A percentile compares a stretch with the other conserved stretches of the same genome.
Evolutionary conservation across 2,329 filamentous ascomycete genomes (phyloP).

Genomic region (Scytalidium sp.): DNA sequence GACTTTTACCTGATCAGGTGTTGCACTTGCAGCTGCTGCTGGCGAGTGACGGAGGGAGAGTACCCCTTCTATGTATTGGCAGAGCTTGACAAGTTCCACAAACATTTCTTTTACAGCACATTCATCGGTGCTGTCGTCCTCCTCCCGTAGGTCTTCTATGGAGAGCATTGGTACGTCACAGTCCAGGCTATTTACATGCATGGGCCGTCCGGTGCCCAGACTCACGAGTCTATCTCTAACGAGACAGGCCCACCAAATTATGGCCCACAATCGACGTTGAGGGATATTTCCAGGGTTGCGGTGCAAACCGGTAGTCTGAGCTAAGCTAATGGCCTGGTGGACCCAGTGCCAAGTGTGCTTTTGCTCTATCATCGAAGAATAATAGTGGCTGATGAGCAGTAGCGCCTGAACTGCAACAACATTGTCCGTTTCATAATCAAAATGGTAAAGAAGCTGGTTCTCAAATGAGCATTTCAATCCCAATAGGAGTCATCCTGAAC

Average conservation of each 20-base stretch:
- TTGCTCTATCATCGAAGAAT: constrained; percentile 17
- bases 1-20: constrained; percentile 6
- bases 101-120: constrained; percentile 14
- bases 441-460: constrained; percentile 13
- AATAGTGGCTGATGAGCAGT: constrained; percentile 18
- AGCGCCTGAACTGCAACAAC: constrained; percentile 15
- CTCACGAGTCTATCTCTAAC: constrained; percentile 15
- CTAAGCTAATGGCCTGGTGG: constrained; percentile 17
- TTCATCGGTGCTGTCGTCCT: constrained; percentile 13
- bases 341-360: constrained; percentile 22
- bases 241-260: constrained; percentile 19
- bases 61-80: constrained; percentile 17
- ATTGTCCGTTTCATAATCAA: constrained; percentile 16
- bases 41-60: constrained; percentile 9
- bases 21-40: not conserved
- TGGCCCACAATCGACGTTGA: constrained; percentile 14
- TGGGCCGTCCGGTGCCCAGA: constrained; percentile 17
- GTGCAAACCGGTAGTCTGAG: constrained; percentile 16
- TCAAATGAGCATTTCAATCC: not conserved
- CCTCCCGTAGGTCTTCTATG: constrained; percentile 13
- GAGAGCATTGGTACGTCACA: constrained; percentile 15
- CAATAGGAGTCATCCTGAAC: not conserved
- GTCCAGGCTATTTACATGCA: constrained; percentile 19
- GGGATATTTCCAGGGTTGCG: constrained; percentile 7
- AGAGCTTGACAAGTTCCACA: constrained; percentile 17